A percentile compares a stretch with the other conserved stretches of the same genome.
Conservation (phyloP, 2,329 filamentous ascomycete genomes). For the Penicillium fuscoglaucum region DNA sequence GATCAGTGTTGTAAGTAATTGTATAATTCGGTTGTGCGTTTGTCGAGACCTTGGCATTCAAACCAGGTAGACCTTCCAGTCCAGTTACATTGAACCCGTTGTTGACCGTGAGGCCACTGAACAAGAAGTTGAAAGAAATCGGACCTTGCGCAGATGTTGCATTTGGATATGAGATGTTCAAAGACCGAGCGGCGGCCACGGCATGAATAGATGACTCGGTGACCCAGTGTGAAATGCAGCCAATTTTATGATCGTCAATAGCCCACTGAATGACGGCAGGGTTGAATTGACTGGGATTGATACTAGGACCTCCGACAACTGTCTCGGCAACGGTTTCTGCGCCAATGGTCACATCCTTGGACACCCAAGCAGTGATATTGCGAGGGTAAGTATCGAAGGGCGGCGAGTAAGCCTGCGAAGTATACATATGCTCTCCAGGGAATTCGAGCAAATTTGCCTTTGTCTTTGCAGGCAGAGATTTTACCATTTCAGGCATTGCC, state of each 20-base stretch:
- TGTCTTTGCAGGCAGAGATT: slow-evolving; percentile 50
- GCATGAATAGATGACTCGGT: slow-evolving; percentile 45
- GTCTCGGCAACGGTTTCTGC: slow-evolving; percentile 59
- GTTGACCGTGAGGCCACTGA: slow-evolving; percentile 43
- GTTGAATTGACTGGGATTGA: slow-evolving; percentile 56
- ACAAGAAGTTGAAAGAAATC: slow-evolving; percentile 16
- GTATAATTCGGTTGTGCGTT: slow-evolving; percentile 14
- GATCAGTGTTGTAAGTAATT: slow-evolving; percentile 19
- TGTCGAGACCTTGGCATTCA: slow-evolving; percentile 13
- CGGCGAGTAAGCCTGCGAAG: slow-evolving; percentile 56
- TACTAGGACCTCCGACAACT: slow-evolving; percentile 56
- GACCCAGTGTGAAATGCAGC: slow-evolving; percentile 38
- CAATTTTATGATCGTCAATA: slow-evolving; percentile 33
- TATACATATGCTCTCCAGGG: slow-evolving; percentile 55
- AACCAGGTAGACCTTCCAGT: slow-evolving; percentile 15
- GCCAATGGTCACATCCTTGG: slow-evolving; percentile 59
- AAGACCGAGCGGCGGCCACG: slow-evolving; percentile 42
- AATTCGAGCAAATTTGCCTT: slow-evolving; percentile 52
- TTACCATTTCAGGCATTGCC: slow-evolving; percentile 18
- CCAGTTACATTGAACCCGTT: slow-evolving; percentile 38
- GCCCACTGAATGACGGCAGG: slow-evolving; percentile 63
- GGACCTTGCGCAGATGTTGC: slow-evolving; percentile 23
- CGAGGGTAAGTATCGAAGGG: slow-evolving; percentile 58
- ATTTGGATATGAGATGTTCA: slow-evolving; percentile 58
- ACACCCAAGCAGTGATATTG: slow-evolving; percentile 62